Base-by-base conservation (phyloP, 2,329 filamentous ascomycete genomes). In the Teratosphaeria nubilosa region DNA sequence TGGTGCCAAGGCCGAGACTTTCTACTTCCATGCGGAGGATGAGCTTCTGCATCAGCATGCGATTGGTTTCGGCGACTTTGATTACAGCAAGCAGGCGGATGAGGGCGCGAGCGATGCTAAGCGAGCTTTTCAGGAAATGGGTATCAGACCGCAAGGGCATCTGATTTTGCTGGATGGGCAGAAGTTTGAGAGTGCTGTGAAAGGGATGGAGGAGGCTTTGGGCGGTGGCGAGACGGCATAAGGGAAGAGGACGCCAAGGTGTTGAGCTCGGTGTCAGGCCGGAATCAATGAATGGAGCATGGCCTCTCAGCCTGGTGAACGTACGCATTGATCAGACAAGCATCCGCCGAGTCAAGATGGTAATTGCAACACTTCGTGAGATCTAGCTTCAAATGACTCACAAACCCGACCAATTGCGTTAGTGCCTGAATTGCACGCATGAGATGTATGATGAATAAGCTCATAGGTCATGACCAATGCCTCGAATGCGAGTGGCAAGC, bases 21-120 rank as follows among this genome's bases (percentile, higher is more conserved):
- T 91, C 75, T 95, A 91, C 75, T 99, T 97, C 78, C 94, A 99
- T 72, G 87, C 91, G 0, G 94, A 99, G 75, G 94, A 99, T 69
- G 94, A 97, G 77, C 82, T 92, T 55, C 76, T 96, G 67, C 85
- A 94, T 64, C 85, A 84, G 69, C 82, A 92, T 74, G 88, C 90
- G 2, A 61, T 84, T 45, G 90, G 84, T 14, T 78, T 82, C 63
- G 87, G 85, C 27, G 83, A 80, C 55, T 95, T 86, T 70, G 82
- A 87, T 20, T 96, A 91, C 73, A 87, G 86, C 53, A 92, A 88
- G 72, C 84, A 90, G 61, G 78, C 79, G 59, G 87, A 88, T 53
- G 89, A 95, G 65, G 84, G 86, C 4, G 84, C 86, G 62, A 88
- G 90, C 56, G 94, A 99, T 76, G 91, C 90, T 68, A 96, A 95